Evolutionary conservation across 257 asterid genomes (phyloP).

Genomic region (Echium plantagineum): DNA sequence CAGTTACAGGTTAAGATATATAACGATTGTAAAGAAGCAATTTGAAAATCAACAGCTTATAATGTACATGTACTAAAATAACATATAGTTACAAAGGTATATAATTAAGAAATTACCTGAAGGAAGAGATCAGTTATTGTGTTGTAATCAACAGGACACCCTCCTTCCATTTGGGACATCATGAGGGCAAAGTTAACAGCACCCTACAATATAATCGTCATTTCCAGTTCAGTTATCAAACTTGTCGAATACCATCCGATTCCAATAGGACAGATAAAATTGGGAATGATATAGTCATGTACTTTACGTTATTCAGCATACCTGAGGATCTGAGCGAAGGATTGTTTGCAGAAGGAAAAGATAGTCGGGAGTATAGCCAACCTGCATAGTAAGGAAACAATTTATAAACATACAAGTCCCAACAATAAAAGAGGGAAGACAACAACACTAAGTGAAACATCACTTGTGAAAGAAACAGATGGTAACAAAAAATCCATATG

Average conservation of each 20-base stretch:
- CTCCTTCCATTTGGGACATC: conserved; percentile 99
- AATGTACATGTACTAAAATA: background rate
- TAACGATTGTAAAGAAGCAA: no score
- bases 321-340: conserved; percentile 99
- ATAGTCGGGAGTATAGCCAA: conserved; percentile 95
- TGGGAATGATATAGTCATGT: background rate
- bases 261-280: background rate
- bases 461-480: background rate
- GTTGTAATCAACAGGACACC: conserved; percentile 96
- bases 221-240: background rate
- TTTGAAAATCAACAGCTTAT: background rate
- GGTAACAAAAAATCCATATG: background rate
- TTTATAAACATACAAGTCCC: background rate
- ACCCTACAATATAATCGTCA: conserved; percentile 42
- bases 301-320: conserved; percentile 15
- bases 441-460: conserved; percentile 1
- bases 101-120: conserved; percentile 39
- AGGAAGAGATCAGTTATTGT: conserved; percentile 97
- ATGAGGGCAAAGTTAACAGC: conserved; percentile 98
- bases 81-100: conserved; percentile 2
- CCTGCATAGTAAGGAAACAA: conserved; percentile 44
- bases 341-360: conserved; percentile 96
- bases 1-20: conserved; percentile 2
- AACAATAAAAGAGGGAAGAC: background rate
- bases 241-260: background rate